Evolutionary conservation across 2,329 filamentous ascomycete genomes (phyloP), one percentile per base, ranked within the genome.

Genomic region (Drechmeria coniospora): DNA sequence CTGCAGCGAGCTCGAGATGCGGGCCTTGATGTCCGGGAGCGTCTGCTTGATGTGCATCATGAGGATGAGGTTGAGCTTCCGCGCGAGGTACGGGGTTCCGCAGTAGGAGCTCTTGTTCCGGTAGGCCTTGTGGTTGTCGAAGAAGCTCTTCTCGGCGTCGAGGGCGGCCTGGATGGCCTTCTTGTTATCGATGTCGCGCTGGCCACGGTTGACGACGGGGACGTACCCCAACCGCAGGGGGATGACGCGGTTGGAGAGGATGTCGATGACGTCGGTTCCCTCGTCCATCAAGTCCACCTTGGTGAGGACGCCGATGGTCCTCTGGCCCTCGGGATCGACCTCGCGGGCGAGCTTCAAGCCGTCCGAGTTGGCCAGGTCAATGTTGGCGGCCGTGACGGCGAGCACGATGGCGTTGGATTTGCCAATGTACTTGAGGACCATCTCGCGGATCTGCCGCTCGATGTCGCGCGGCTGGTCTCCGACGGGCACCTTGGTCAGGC

Each of bases 21-120:
- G 79, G 10, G 81, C 83, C 62, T 98, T 98, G 65, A 98, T 98
- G 50, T 98, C 90, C 22, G 90, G 90, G 10, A 98, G 70, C 2
- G 90, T 98, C 62, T 98, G 87, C 61, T 98, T 98, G 65, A 98
- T 98, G 63, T 98, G 90, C 90, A 98, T 98, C 87, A 98, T 95
- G 42, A 98, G 69, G 49, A 98, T 95, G 46, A 98, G 66, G 58
- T 98, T 98, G 34, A 98, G 72, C 60, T 98, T 98, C 42, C 87
- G 76, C 4, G 90, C 90, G 34, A 98, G 65, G 50, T 98, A 98
- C 4, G 90, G 90, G 3, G 90, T 98, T 53, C 90, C 90, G 56
- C 90, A 98, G 66, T 98, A 98, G 5, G 86, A 81, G 50, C 83
- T 86, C 74, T 98, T 98, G 61, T 95, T 98, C 35, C 86, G 73